phyloP scores from a whole-genome alignment of 495 filamentous ascomycete species.

The Aspergillus asperescens region DNA sequence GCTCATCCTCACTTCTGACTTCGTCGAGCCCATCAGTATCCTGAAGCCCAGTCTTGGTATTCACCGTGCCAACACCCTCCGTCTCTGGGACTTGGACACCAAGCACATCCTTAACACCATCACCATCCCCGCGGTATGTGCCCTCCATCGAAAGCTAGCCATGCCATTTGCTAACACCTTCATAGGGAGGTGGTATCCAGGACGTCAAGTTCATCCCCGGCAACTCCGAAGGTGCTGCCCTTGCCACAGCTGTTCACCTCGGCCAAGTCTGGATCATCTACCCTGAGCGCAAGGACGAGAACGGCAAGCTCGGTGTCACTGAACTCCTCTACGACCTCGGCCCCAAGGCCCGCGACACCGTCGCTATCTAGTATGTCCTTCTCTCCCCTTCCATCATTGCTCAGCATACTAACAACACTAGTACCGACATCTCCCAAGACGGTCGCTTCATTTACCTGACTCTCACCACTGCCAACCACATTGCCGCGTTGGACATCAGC shows the following conservation, averaged over 20 bases:
- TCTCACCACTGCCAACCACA: conserved; percentile 57
- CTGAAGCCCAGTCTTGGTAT: conserved; percentile 54
- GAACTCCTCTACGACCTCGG: conserved; percentile 57
- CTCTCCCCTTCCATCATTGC: not conserved
- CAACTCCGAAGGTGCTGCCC: conserved; percentile 52
- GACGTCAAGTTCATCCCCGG: conserved; percentile 63
- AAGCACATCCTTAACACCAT: conserved; percentile 55
- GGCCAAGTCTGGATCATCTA: conserved; percentile 64
- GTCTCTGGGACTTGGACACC: conserved; percentile 51
- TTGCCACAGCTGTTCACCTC: conserved; percentile 57
- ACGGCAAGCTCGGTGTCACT: conserved; percentile 52
- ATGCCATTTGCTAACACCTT: not conserved
- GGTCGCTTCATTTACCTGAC: conserved; percentile 57
- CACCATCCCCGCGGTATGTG: conserved; percentile 53
- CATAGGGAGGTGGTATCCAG: conserved; percentile 54
- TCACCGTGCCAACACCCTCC: conserved; percentile 49
- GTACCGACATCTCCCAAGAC: conserved; percentile 54
- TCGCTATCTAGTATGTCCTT: conserved; percentile 55
- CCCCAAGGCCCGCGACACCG: conserved; percentile 47
- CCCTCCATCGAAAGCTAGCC: too few relatives aligned
- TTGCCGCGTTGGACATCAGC: conserved; percentile 59
- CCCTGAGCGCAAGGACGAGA: conserved; percentile 48
- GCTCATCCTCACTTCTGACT: conserved; percentile 57
- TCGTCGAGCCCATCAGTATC: conserved; percentile 54
- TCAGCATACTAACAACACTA: conserved; percentile 7